Base-by-base conservation (phyloP, 495 filamentous ascomycete species). In the Penicillium chermesinum region DNA sequence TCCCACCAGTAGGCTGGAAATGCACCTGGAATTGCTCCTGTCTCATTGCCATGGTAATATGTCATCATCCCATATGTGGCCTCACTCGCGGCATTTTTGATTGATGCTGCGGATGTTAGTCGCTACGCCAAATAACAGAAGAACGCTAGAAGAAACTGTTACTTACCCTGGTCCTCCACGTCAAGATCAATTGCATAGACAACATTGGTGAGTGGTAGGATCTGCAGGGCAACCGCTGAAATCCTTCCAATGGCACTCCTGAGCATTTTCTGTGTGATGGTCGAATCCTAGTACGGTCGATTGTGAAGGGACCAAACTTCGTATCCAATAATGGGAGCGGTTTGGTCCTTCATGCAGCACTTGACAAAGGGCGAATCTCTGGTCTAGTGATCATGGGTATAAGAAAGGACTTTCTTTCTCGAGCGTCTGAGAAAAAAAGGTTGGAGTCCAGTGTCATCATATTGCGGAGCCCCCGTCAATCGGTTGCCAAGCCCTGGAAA, bases 1-100 rank as follows among this genome's bases (percentile, higher is more conserved):
- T 87, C 81, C 82, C 83, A 89, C 86, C 85, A 88, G 3, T 66
- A 72, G 15, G 54, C 50, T 51, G 62, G 66, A 42, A 81, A 59
- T 17, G 78, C 57, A 17, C 81, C 81, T n/a, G 80, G 75, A 19
- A 72, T 75, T 15, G 75, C 59, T 33, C 78, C 81, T 1, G 81
- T 72, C 47, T 77, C 42, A 43, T 84, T 73, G 19, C 78, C 79
- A 13, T 69, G 66, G 59, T 89, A 88, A 58, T 79, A 78, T 37
- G 70, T 69, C 74, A 87, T 84, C 70, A 86, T 77, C 52, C 80
- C 81, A 22, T 72, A 67, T 2, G 81, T 75, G 44, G 78, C 66
- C 20, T 67, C 72, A 25, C 66, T 72, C 5, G 85, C 79, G n/a
- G 80, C 75, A 46, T 70, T 52, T 50, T 76, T 83, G 53, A 88